Evolutionary conservation across 2,329 filamentous ascomycete genomes (phyloP).

Genomic region (Colletotrichum simmondsii): DNA sequence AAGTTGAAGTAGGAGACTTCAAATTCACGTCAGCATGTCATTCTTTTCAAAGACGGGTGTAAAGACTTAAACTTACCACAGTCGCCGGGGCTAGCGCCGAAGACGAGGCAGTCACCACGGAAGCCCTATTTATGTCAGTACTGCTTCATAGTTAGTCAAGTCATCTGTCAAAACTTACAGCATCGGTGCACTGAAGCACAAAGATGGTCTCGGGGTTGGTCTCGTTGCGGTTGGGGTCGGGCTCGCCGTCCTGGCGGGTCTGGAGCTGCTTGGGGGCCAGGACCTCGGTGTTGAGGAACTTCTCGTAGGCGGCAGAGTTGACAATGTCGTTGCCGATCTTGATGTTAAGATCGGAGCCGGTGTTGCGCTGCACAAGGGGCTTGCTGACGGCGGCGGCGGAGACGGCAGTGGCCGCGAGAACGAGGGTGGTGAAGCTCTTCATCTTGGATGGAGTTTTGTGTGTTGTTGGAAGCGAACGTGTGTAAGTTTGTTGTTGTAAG

Average conservation of each 20-base stretch:
- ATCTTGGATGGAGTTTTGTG: neutral
- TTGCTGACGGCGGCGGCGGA: conserved; percentile 16
- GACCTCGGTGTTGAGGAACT: conserved; percentile 1
- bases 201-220: conserved; percentile 15
- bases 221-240: conserved; percentile 26
- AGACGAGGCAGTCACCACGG: conserved; percentile 25
- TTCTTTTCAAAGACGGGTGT: too few relatives aligned
- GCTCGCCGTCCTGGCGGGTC: conserved; percentile 8
- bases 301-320: conserved; percentile 18
- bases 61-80: conserved; percentile 1
- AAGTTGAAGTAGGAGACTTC: conserved; percentile 25
- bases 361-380: neutral
- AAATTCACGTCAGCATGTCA: too few relatives aligned
- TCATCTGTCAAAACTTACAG: neutral
- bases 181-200: conserved; percentile 15
- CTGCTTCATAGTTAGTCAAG: too few relatives aligned
- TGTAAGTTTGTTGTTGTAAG: neutral
- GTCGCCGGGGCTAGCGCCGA: conserved; percentile 10
- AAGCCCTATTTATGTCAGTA: conserved; percentile 15
- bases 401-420: conserved; percentile 15
- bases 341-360: neutral
- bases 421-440: conserved; percentile 27
- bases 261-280: neutral
- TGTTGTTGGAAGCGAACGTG: conserved; percentile 17
- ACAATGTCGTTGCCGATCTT: neutral